A percentile compares a stretch with the other conserved stretches of the same genome.
phyloP scores from a whole-genome alignment of 805 yeast genomes.

The Candida dendrica region DNA sequence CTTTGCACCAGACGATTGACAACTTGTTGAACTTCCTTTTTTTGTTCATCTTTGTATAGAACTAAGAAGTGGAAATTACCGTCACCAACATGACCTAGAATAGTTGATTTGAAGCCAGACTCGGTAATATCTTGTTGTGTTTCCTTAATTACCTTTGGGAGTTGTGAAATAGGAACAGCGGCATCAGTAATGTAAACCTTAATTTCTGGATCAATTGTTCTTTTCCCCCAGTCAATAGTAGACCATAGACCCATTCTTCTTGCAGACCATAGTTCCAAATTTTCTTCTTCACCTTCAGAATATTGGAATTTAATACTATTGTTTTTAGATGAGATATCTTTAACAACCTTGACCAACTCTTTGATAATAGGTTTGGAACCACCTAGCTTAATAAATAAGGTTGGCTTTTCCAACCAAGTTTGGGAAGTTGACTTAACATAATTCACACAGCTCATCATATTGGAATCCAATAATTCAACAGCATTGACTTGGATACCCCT shows the following conservation, averaged over 20 bases:
- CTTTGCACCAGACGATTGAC: slow-evolving; percentile 56
- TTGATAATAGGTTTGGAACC: slow-evolving; percentile 41
- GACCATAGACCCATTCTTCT: slow-evolving; percentile 66
- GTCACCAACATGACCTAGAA: slow-evolving; percentile 80
- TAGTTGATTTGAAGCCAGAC: slow-evolving; percentile 47
- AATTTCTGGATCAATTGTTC: slow-evolving; percentile 35
- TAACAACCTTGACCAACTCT: slow-evolving; percentile 40
- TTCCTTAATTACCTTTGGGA: slow-evolving; percentile 55
- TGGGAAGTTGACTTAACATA: slow-evolving; percentile 45
- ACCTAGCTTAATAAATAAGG: slow-evolving; percentile 58
- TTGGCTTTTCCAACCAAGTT: slow-evolving; percentile 52
- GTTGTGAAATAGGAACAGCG: slow-evolving; percentile 69
- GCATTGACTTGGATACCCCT: slow-evolving; percentile 66
- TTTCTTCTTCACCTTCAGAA: slow-evolving; percentile 57
- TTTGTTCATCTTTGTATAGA: slow-evolving; percentile 46
- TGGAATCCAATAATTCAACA: slow-evolving; percentile 65
- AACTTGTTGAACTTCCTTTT: slow-evolving; percentile 36
- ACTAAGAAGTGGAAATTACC: slow-evolving; percentile 74
- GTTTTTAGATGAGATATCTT: slow-evolving; percentile 44
- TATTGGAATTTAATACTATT: slow-evolving; percentile 52
- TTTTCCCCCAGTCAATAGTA: slow-evolving; percentile 57
- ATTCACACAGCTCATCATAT: slow-evolving; percentile 63
- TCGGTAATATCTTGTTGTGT: slow-evolving; percentile 52
- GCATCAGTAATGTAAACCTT: slow-evolving; percentile 73
- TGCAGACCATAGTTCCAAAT: slow-evolving; percentile 66